Percentiles rank a stretch among this genome's conserved stretches.
Conservation (phyloP, 306 rosid genomes). For the Prinsepia uniflora region DNA sequence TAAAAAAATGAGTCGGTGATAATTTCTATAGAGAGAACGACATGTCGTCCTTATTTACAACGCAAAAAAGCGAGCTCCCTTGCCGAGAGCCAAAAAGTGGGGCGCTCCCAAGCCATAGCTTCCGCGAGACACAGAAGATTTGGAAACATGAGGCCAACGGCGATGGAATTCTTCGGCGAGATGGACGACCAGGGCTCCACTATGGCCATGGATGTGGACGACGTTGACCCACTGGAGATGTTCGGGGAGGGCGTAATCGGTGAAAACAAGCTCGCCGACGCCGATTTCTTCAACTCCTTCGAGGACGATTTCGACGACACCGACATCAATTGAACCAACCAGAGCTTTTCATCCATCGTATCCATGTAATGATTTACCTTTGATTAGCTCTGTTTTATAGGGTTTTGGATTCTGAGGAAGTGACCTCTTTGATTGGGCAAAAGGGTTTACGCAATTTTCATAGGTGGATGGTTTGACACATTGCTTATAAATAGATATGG, state of each 20-base stretch:
- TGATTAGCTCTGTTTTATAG: conserved; percentile 2
- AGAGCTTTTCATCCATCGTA: background rate
- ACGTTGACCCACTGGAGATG: conserved; percentile 62
- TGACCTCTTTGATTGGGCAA: background rate
- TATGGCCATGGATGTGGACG: conserved; percentile 94
- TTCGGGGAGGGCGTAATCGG: conserved; percentile 56
- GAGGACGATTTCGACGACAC: conserved; percentile 79
- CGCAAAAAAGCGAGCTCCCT: background rate
- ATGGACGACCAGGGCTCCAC: conserved; percentile 77
- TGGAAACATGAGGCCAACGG: conserved; percentile 44
- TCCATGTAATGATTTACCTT: background rate
- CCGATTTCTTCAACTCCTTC: conserved; percentile 75
- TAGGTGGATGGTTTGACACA: background rate
- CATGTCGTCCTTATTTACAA: background rate
- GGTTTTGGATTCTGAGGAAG: conserved; percentile 6
- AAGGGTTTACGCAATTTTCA: background rate
- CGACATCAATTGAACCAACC: conserved; percentile 47
- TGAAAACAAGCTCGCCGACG: conserved; percentile 73
- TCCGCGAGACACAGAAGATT: background rate
- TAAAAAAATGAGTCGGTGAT: background rate
- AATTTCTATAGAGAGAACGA: background rate
- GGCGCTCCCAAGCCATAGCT: background rate
- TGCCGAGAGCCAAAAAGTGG: background rate
- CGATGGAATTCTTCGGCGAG: conserved; percentile 70
- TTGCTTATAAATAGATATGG: background rate